Base-by-base conservation (phyloP, 2,329 filamentous ascomycete genomes). In the Alternaria sp. region DNA sequence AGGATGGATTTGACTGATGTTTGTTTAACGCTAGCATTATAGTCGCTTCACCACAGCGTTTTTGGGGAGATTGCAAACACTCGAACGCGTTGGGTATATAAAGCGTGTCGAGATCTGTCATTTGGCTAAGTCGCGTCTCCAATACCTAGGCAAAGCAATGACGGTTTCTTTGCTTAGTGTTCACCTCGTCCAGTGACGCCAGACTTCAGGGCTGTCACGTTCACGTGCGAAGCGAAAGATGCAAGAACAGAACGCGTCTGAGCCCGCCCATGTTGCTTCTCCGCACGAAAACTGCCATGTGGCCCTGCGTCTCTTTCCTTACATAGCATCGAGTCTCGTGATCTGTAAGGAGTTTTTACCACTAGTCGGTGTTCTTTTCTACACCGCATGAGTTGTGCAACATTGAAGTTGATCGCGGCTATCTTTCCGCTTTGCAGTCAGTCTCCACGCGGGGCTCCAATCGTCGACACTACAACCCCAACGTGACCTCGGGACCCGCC, bases 401-500 rank as follows among this genome's bases (percentile, higher is more conserved):
- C n/a, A 40, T 10, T 17, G 3, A 51, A 51, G 45, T 51, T 44
- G 44, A 45, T 47, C 59, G 54, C 59, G 59, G 54, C 59, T 51
- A 30, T 61, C 46, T 45, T 57, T 50, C 59, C 57, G 50, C 57
- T 36, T 55, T 25, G 32, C 46, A 51, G 49, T 15, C 45, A 49
- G 17, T 36, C 17, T 51, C 59, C 52, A 52, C 46, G 59, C 59
- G 59, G 59, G 59, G 59, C 54, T 51, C 46, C 59, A 44, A n/a
- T 61, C 30, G 43, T 57, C 52, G 32, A 61, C 26, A 60, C 43
- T n/a, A 55, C 25, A 19, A 55, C 49, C 10, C 49, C 49, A 59
- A 46, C 28, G 43, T 55, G 52, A 49, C 58, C 45, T 45, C 28
- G 43, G 46, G 52, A 49, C 58, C 45, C 52, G 52, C 32, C 58